Base-by-base conservation (phyloP, 148 eudicot species). In the Hydrangea macrophylla region DNA sequence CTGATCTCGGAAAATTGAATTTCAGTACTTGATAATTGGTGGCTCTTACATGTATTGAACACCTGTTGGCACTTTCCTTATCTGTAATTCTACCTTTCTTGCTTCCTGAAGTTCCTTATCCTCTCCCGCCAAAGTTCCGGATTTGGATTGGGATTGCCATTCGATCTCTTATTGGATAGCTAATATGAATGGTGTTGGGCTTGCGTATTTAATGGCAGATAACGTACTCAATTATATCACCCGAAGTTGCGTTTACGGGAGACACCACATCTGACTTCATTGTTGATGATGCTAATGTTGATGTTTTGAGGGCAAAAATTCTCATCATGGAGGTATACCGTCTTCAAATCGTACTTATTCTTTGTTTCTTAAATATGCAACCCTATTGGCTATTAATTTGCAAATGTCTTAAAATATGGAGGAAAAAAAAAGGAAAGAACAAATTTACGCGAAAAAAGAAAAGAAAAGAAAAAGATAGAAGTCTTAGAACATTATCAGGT, bases 211-310 rank as follows among this genome's bases (percentile, higher is more conserved):
- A n/a, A n/a, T 75, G 57, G 68, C 87, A 93, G 98, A 90, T 93
- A 20, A 88, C 86, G 24, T 44, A 84, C 64, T 81, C 92, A 36
- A 36, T 62, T 28, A 82, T 88, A 55, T 62, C 92, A 66, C 90
- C 96, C 64, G 98, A 93, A 82, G 73, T 93, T 78, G 98, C 98
- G 58, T 93, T 93, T 68, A 90, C 98, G 2, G 98, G 98, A 57
- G 98, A 93, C 75, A 93, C 98, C 3, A 88, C 51, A 74, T 84
- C 95, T 25, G 98, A 93, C 67, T 93, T 93, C 73, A 83, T 90
- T 58, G 54, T 69, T 56, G 92, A 93, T 65, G 67, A 75, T 1
- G 53, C 67, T 55, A 90, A 93, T 73, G 30, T 27, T 68, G 98
- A 93, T 70, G 95, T 75, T 48, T 77, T 93, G 75, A 85, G 68